Evolutionary conservation across 208 protist genomes (phyloP).

Genomic region (Angomonas ambiguus): DNA sequence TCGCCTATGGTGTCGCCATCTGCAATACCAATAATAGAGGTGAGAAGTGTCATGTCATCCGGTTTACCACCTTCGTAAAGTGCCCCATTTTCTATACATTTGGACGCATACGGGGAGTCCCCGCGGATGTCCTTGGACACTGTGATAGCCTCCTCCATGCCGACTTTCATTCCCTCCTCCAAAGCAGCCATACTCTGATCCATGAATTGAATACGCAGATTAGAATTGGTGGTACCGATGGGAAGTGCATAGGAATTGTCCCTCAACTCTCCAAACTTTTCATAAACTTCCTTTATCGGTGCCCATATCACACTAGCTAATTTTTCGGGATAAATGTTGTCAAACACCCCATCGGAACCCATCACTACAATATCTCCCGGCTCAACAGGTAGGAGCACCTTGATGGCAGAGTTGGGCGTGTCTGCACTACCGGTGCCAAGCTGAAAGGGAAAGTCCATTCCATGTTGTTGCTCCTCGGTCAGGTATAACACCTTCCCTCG

Average conservation of each 20-base stretch:
- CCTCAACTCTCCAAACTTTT: conserved; percentile 19
- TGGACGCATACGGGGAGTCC: conserved; percentile 58
- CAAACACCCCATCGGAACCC: conserved; percentile 69
- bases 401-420: conserved; percentile 32
- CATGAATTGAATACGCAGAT: conserved; percentile 19
- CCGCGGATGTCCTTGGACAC: conserved; percentile 40
- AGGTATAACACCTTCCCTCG: conserved; percentile 36
- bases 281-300: conserved; percentile 22
- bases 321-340: conserved; percentile 52
- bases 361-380: conserved; percentile 58
- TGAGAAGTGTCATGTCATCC: conserved; percentile 71
- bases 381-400: conserved; percentile 39
- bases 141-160: conserved; percentile 28
- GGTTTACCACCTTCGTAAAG: conserved; percentile 74
- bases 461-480: conserved; percentile 54
- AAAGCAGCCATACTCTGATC: conserved; percentile 52
- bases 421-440: conserved; percentile 58
- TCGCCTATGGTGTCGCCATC: conserved; percentile 37
- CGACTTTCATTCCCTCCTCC: conserved; percentile 21
- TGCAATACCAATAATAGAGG: conserved; percentile 49
- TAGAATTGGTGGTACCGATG: conserved; percentile 9
- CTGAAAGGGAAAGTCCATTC: conserved; percentile 66
- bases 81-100: conserved; percentile 53
- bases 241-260: neutral
- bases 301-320: conserved; percentile 43